These are phyloP conservation scores for Cutaneotrichosporon dermatis DNA, from an alignment of 1,284 basidiomycete genomes.

Conservation along the genomic window DNA sequence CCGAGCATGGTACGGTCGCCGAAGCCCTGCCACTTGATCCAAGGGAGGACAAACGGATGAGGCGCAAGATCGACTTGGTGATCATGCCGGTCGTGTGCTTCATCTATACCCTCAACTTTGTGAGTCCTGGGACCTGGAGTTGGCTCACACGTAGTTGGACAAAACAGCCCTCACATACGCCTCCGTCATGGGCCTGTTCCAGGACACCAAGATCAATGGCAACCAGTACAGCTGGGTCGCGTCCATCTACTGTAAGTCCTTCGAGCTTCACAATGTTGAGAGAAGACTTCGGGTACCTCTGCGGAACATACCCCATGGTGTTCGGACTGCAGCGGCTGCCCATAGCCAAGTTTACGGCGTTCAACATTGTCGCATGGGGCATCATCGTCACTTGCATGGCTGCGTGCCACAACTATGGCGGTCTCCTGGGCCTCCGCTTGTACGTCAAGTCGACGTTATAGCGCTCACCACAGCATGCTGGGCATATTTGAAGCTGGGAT, in stretches of 20 bases:
- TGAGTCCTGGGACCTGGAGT: too few relatives aligned
- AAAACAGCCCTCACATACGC: conserved; percentile 16
- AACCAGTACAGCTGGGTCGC: conserved; percentile 20
- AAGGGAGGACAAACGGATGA: conserved; percentile 1
- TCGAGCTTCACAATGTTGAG: background rate
- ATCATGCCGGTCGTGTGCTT: conserved; percentile 2
- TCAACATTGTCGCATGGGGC: conserved; percentile 20
- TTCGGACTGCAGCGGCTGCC: conserved; percentile 21
- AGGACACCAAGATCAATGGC: conserved; percentile 8
- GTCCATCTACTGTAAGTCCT: conserved; percentile 21
- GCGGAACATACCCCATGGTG: conserved; percentile 25
- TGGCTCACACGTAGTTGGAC: conserved; percentile 10
- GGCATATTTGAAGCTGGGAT: conserved; percentile 16
- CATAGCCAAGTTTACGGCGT: conserved; percentile 13
- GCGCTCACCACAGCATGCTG: conserved; percentile 11
- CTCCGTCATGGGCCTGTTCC: conserved; percentile 9
- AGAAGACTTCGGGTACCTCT: conserved; percentile 19
- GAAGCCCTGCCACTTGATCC: too few relatives aligned
- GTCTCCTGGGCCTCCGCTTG: conserved; percentile 22
- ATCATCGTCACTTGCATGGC: conserved; percentile 20
- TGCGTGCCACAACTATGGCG: conserved; percentile 17
- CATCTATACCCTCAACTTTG: conserved; percentile 2
- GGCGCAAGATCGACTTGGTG: conserved; percentile 6
- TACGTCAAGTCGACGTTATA: background rate
- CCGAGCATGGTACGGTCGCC: too few relatives aligned